Percentiles rank a stretch among this genome's conserved stretches.
phyloP scores from a whole-genome alignment of 2,329 filamentous ascomycete genomes.

The Leptosphaerulina australis region DNA sequence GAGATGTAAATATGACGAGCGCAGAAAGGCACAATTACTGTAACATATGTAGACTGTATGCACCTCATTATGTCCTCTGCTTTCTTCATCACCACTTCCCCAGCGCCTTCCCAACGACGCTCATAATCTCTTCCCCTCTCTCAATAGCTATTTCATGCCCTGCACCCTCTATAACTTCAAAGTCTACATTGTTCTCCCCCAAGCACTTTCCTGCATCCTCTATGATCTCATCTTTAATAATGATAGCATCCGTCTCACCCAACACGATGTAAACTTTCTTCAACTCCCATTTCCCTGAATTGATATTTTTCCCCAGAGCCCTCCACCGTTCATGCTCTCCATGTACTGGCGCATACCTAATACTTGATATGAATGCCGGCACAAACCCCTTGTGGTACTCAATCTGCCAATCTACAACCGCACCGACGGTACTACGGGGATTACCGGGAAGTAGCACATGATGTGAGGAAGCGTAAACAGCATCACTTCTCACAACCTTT shows the following conservation, averaged over 20 bases:
- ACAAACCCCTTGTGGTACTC: slow-evolving; percentile 70
- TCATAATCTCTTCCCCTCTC: slow-evolving; percentile 63
- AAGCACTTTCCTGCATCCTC: slow-evolving; percentile 65
- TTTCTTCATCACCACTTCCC: slow-evolving; percentile 20
- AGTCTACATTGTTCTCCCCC: slow-evolving; percentile 63
- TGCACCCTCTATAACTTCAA: slow-evolving; percentile 61
- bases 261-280: slow-evolving; percentile 68
- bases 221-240: slow-evolving; percentile 67
- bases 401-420: slow-evolving; percentile 73
- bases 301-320: slow-evolving; percentile 55
- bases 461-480: slow-evolving; percentile 32
- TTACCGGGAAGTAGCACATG: slow-evolving; percentile 57
- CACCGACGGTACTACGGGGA: slow-evolving; percentile 63
- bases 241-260: slow-evolving; percentile 69
- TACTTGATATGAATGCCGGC: slow-evolving; percentile 71
- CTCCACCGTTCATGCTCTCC: slow-evolving; percentile 68
- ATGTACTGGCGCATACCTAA: slow-evolving; percentile 72
- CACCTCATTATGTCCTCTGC: neutral
- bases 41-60: neutral
- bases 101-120: slow-evolving; percentile 56
- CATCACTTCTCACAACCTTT: slow-evolving; percentile 12
- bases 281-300: slow-evolving; percentile 45
- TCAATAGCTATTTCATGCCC: slow-evolving; percentile 75
- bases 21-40: too few species aligned
- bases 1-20: too few species aligned